Conservation (phyloP, 73 alveolate genomes). For the Paramecium tetraurelia region DNA sequence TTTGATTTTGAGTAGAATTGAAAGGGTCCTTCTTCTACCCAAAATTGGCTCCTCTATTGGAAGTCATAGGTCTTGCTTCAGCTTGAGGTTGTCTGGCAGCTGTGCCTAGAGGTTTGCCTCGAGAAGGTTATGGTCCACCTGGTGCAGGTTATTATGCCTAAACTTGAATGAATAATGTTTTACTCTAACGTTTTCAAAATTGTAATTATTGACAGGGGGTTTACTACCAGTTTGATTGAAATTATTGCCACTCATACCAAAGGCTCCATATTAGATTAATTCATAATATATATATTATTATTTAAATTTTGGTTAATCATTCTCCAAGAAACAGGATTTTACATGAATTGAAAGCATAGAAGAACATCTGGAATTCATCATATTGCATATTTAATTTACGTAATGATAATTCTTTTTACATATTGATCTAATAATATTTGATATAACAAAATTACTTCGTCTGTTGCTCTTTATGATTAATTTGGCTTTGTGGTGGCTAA, state of each 20-base stretch:
- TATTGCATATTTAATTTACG: constrained; percentile 43
- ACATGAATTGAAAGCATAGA: constrained; percentile 56
- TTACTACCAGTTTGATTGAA: background rate
- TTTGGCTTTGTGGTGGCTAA: background rate
- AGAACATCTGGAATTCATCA: constrained; percentile 57
- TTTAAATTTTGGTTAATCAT: constrained; percentile 21
- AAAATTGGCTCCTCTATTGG: constrained; percentile 49
- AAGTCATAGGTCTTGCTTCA: constrained; percentile 42
- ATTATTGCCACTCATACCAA: constrained; percentile 37
- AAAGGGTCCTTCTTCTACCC: constrained; percentile 5
- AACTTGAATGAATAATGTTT: background rate
- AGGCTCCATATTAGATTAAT: constrained; percentile 47
- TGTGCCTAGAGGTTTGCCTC: constrained; percentile 36
- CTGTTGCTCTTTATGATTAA: constrained; percentile 31
- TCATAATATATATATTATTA: constrained; percentile 11
- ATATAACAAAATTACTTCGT: constrained; percentile 22
- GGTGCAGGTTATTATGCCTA: constrained; percentile 50
- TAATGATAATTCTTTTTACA: constrained; percentile 44
- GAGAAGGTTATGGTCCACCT: constrained; percentile 44
- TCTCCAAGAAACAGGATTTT: constrained; percentile 56
- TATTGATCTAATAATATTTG: background rate
- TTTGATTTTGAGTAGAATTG: constrained; percentile 8
- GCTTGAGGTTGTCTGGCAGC: constrained; percentile 15
- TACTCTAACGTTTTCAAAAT: constrained; percentile 39
- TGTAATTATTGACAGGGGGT: constrained; percentile 2